Conservation (phyloP, 768 basidiomycete genomes). For the Pulveroboletus sp. region DNA sequence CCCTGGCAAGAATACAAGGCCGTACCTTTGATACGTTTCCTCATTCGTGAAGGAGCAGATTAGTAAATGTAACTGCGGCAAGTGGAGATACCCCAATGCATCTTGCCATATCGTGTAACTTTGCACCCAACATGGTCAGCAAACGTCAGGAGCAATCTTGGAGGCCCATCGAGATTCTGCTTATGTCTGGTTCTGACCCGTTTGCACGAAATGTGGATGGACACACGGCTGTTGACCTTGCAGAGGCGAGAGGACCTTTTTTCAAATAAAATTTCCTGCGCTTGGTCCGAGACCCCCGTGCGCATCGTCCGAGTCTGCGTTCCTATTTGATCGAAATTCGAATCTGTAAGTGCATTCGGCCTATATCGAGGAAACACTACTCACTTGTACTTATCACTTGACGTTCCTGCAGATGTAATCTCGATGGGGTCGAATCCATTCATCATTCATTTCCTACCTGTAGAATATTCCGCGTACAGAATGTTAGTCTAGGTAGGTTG, state of each 20-base stretch:
- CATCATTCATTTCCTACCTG: no score
- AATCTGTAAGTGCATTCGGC: no score
- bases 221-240: neutral
- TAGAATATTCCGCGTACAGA: no score
- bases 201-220: neutral
- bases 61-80: neutral
- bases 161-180: neutral
- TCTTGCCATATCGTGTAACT: neutral
- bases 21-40: neutral
- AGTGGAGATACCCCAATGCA: neutral
- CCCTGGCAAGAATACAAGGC: no score
- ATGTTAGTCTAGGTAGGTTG: no score
- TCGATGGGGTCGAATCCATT: no score
- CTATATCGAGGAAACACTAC: no score
- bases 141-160: neutral
- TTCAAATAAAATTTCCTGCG: conserved; percentile 3
- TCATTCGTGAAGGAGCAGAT: neutral
- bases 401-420: no score
- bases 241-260: neutral
- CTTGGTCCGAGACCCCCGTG: neutral
- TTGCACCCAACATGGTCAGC: no score
- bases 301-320: no score
- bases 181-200: neutral
- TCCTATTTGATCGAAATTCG: no score
- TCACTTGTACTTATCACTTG: no score